These are phyloP conservation scores for Euryodendron excelsum DNA, from an alignment of 148 eudicot genomes.

Conservation along the genomic window DNA sequence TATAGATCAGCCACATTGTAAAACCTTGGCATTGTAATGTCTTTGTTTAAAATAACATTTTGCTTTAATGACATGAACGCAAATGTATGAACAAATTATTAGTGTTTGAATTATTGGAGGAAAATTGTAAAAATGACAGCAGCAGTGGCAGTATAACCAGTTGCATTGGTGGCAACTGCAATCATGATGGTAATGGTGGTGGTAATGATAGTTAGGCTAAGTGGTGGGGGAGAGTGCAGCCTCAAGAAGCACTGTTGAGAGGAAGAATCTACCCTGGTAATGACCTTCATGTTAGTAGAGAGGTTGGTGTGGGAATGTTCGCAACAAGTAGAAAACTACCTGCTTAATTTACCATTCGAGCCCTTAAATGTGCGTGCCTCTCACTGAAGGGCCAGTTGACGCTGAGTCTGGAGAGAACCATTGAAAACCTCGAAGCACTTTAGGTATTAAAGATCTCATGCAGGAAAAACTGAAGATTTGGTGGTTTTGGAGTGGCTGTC, in stretches of 20 bases:
- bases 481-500: background rate
- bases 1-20: background rate
- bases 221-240: background rate
- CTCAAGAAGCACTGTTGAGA: too few relatives aligned
- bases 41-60: background rate
- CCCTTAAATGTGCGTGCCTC: background rate
- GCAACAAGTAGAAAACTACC: background rate
- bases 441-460: background rate
- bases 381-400: background rate
- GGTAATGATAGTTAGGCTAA: background rate
- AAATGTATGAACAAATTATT: background rate
- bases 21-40: background rate
- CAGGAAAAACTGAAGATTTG: background rate
- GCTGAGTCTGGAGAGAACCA: background rate
- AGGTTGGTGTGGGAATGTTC: background rate
- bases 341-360: background rate
- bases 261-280: too few relatives aligned
- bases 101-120: background rate
- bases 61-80: background rate
- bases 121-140: background rate
- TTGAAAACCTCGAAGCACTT: background rate
- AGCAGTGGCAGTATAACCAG: background rate
- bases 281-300: too few relatives aligned
- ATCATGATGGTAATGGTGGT: background rate
- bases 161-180: background rate